These are phyloP conservation scores for Betula pendula DNA, from an alignment of 306 rosid species.

Conservation along the genomic window DNA sequence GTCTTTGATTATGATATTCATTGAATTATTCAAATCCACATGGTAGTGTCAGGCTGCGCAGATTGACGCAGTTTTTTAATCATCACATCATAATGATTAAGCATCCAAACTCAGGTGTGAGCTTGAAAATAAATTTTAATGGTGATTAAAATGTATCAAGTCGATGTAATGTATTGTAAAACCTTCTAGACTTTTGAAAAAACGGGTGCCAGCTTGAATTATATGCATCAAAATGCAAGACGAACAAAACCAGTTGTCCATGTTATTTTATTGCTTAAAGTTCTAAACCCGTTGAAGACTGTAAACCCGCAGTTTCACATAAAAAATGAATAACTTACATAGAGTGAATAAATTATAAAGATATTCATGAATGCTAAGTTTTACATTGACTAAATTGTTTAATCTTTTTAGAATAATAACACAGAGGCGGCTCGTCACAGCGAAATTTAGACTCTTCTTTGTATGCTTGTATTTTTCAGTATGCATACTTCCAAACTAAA, in stretches of 20 bases:
- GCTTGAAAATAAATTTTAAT: neutral
- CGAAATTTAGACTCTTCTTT: neutral
- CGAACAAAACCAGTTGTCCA: slow-evolving; percentile 17
- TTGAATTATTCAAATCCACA: neutral
- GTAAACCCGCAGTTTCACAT: too few relatives aligned
- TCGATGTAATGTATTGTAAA: neutral
- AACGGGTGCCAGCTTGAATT: slow-evolving; percentile 11
- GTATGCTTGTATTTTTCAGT: neutral
- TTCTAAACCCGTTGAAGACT: too few relatives aligned
- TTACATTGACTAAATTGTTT: too few relatives aligned
- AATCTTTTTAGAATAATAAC: too few relatives aligned
- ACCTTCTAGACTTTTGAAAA: neutral
- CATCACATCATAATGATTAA: neutral
- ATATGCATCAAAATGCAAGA: slow-evolving; percentile 17
- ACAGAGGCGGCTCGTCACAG: too few relatives aligned
- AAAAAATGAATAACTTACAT: too few relatives aligned
- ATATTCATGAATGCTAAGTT: too few relatives aligned
- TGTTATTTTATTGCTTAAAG: slow-evolving; percentile 18
- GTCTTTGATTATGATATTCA: neutral
- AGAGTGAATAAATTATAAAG: too few relatives aligned
- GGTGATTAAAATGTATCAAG: neutral
- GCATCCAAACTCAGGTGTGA: neutral
- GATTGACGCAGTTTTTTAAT: neutral
- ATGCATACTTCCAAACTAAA: neutral
- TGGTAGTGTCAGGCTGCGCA: neutral